Percentiles rank a stretch among this genome's conserved stretches.
phyloP scores from a whole-genome alignment of 2,329 filamentous ascomycete genomes.

The Aspergillus tanneri region DNA sequence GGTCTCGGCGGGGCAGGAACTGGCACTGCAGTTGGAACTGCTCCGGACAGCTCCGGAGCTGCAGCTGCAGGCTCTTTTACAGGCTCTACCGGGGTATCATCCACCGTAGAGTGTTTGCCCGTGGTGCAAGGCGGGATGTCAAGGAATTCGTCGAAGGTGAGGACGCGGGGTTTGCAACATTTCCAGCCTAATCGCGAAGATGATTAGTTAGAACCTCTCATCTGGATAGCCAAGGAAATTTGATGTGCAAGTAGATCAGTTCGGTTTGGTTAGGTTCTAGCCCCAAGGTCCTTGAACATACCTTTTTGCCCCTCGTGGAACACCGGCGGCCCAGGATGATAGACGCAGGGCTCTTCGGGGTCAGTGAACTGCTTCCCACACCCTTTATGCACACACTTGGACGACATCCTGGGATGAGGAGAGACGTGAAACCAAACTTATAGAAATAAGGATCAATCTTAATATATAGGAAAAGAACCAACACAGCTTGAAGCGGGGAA shows the following conservation, averaged over 20 bases:
- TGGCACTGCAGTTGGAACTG: no score
- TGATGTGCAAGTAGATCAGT: conserved; percentile 7
- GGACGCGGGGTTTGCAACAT: conserved; percentile 94
- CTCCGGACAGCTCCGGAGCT: background rate
- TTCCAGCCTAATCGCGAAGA: conserved; percentile 73
- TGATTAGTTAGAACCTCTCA: conserved; percentile 11
- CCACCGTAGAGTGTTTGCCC: conserved; percentile 87
- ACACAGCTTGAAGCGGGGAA: no score
- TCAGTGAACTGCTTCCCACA: conserved; percentile 88
- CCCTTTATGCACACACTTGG: conserved; percentile 92
- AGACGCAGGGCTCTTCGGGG: conserved; percentile 77
- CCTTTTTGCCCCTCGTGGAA: conserved; percentile 99
- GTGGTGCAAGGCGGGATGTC: conserved; percentile 86
- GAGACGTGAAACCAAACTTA: background rate
- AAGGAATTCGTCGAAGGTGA: conserved; percentile 98
- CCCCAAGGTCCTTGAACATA: conserved; percentile 48
- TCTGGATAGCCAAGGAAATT: background rate
- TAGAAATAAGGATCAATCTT: conserved; percentile 1
- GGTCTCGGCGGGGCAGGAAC: conserved; percentile 17
- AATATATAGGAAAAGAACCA: conserved; percentile 7
- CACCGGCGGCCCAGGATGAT: conserved; percentile 89
- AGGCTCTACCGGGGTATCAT: conserved; percentile 60
- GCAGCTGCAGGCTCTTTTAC: conserved; percentile 35
- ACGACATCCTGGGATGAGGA: conserved; percentile 30
- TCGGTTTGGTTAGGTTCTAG: conserved; percentile 12